Evolutionary conservation across 495 filamentous ascomycete species (phyloP).

Genomic region (Aspergillus homomorphus): DNA sequence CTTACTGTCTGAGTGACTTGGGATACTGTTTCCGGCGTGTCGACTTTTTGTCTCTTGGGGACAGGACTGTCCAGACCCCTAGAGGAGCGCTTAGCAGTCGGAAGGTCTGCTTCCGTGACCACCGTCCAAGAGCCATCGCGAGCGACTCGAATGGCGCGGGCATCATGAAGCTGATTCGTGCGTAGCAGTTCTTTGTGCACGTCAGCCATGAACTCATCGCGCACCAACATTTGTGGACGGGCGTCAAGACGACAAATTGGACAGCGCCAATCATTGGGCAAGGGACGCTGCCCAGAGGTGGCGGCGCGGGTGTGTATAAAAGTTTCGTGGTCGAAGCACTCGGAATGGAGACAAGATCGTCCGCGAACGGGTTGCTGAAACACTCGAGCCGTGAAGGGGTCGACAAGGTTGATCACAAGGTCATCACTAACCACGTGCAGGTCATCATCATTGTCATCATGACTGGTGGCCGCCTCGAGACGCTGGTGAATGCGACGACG

Average conservation of each 20-base stretch:
- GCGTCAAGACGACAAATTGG: slow-evolving; percentile 75
- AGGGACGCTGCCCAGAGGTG: slow-evolving; percentile 47
- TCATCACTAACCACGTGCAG: slow-evolving; percentile 59
- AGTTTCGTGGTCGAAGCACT: slow-evolving; percentile 86
- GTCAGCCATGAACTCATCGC: slow-evolving; percentile 67
- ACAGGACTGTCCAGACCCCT: background rate
- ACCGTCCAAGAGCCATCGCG: slow-evolving; percentile 58
- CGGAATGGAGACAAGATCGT: slow-evolving; percentile 58
- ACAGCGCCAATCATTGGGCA: slow-evolving; percentile 77
- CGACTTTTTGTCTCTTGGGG: background rate
- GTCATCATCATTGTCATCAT: slow-evolving; percentile 47
- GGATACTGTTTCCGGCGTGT: background rate
- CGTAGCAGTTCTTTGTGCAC: slow-evolving; percentile 50
- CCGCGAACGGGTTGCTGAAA: slow-evolving; percentile 70
- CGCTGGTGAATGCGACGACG: slow-evolving; percentile 36
- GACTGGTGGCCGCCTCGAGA: slow-evolving; percentile 23
- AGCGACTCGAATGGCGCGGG: slow-evolving; percentile 56
- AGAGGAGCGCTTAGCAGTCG: slow-evolving; percentile 1
- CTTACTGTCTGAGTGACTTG: background rate
- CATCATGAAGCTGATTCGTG: slow-evolving; percentile 32
- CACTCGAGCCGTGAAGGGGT: slow-evolving; percentile 70
- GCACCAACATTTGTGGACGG: slow-evolving; percentile 61
- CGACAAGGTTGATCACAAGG: slow-evolving; percentile 69
- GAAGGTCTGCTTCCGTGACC: slow-evolving; percentile 29
- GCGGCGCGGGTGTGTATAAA: slow-evolving; percentile 65